These are phyloP conservation scores for Rhodotorula sp. DNA, from an alignment of 1,284 basidiomycete species.

Conservation along the genomic window DNA sequence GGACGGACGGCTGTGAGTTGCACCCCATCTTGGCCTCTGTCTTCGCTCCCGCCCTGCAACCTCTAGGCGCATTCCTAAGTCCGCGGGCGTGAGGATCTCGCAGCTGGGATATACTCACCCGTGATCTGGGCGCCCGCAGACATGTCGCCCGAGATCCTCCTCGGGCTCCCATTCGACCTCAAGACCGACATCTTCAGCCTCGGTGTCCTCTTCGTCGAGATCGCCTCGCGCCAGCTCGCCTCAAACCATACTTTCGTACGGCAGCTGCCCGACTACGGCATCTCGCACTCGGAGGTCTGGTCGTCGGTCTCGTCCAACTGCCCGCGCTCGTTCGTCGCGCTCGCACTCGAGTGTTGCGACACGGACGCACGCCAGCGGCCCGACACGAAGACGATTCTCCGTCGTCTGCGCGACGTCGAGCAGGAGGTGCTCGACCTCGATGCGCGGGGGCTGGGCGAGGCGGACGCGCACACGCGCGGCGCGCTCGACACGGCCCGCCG, in stretches of 20 bases:
- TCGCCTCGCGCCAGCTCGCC: constrained; percentile 78
- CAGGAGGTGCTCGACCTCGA: constrained; percentile 63
- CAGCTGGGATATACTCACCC: not conserved
- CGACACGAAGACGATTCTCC: constrained; percentile 72
- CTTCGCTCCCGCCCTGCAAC: no score
- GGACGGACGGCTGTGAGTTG: constrained; percentile 79
- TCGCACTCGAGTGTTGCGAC: constrained; percentile 76
- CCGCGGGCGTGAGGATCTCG: no score
- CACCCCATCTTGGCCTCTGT: not conserved
- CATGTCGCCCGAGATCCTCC: constrained; percentile 80
- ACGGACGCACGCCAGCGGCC: constrained; percentile 72
- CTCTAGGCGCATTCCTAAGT: no score
- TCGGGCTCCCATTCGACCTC: constrained; percentile 86
- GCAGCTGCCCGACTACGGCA: constrained; percentile 70
- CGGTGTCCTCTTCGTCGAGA: constrained; percentile 93
- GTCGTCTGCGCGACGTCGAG: constrained; percentile 74
- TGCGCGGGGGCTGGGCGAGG: constrained; percentile 11
- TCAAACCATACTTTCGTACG: constrained; percentile 78
- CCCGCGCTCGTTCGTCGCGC: constrained; percentile 72
- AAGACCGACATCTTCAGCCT: constrained; percentile 67
- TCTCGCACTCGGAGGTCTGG: constrained; percentile 75
- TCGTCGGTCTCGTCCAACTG: constrained; percentile 71
- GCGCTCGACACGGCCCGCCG: constrained; percentile 50
- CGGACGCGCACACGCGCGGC: constrained; percentile 23
- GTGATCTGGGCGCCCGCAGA: constrained; percentile 38